phyloP scores from a whole-genome alignment of 108 stramenopile species.

The Fistulifera pelliculosa region DNA sequence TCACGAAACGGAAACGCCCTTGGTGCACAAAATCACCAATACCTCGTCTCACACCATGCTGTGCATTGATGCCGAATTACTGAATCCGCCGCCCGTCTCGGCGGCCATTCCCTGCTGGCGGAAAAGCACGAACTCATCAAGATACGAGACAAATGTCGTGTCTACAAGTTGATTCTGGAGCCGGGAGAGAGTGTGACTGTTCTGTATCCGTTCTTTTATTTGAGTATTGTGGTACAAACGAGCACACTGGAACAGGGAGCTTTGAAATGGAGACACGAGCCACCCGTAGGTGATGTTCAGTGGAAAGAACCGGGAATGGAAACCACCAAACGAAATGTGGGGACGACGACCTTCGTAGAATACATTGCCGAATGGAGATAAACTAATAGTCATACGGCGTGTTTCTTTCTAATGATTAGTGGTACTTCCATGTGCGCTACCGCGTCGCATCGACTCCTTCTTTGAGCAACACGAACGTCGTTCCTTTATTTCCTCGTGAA shows the following conservation, averaged over 20 bases:
- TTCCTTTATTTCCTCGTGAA: constrained; percentile 79
- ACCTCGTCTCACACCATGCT: constrained; percentile 28
- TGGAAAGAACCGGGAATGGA: constrained; percentile 39
- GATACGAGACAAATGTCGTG: constrained; percentile 41
- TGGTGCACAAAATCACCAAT: constrained; percentile 63
- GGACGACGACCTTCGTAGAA: constrained; percentile 29
- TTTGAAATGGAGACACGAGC: constrained; percentile 18
- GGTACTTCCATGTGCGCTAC: too few relatives aligned
- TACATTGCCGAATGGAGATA: constrained; percentile 62
- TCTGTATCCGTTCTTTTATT: constrained; percentile 62
- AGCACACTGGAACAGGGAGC: constrained; percentile 4
- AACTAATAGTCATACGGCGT: constrained; percentile 4
- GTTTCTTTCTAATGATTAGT: too few relatives aligned
- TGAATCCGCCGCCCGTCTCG: constrained; percentile 45
- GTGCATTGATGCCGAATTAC: constrained; percentile 62
- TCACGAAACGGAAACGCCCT: constrained; percentile 37
- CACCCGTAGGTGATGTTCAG: constrained; percentile 25
- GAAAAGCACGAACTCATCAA: constrained; percentile 44
- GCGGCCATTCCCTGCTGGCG: constrained; percentile 28
- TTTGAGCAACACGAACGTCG: constrained; percentile 77
- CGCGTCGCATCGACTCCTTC: constrained; percentile 15
- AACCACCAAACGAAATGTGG: constrained; percentile 32
- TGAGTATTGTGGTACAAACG: constrained; percentile 30
- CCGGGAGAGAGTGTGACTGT: constrained; percentile 42
- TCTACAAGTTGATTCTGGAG: constrained; percentile 43